Conservation (phyloP, 2,329 filamentous ascomycete genomes). For the Acarospora socialis region DNA sequence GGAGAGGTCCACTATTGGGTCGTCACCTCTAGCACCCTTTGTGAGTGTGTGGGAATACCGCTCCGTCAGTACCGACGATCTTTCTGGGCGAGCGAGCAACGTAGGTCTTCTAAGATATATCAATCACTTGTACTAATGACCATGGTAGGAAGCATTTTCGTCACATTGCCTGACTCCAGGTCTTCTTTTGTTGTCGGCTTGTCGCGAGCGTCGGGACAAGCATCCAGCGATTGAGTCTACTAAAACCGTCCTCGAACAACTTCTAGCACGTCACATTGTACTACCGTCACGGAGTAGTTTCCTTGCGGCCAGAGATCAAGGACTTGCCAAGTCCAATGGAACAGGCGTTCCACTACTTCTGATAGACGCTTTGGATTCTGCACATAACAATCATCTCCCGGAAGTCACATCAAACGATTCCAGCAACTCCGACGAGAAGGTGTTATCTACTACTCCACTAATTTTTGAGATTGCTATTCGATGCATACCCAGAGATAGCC, state of each 20-base stretch:
- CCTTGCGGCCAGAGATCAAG: no score
- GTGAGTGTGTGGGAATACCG: constrained; percentile 19
- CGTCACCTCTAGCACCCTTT: constrained; percentile 11
- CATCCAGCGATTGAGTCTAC: constrained; percentile 7
- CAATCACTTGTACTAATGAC: constrained; percentile 1
- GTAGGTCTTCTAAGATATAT: neutral
- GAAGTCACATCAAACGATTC: constrained; percentile 6
- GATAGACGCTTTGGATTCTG: constrained; percentile 11
- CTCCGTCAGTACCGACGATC: constrained; percentile 11
- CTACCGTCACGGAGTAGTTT: constrained; percentile 19
- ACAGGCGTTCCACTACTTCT: constrained; percentile 12
- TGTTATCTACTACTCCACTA: constrained; percentile 24
- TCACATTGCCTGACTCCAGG: constrained; percentile 18
- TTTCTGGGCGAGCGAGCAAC: neutral
- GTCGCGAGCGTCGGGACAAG: constrained; percentile 4
- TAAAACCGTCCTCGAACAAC: constrained; percentile 17
- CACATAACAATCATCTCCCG: constrained; percentile 20
- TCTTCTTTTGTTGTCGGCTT: constrained; percentile 17
- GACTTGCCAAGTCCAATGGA: no score
- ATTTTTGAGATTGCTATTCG: constrained; percentile 33
- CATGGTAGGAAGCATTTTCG: constrained; percentile 10
- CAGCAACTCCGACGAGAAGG: constrained; percentile 4
- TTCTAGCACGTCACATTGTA: constrained; percentile 22
- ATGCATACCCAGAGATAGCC: constrained; percentile 29
- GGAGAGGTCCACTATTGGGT: neutral